Percentiles rank a stretch among this genome's conserved stretches.
Evolutionary conservation across 2,329 filamentous ascomycete genomes (phyloP).

Genomic region (Cordyceps cateniannulata): DNA sequence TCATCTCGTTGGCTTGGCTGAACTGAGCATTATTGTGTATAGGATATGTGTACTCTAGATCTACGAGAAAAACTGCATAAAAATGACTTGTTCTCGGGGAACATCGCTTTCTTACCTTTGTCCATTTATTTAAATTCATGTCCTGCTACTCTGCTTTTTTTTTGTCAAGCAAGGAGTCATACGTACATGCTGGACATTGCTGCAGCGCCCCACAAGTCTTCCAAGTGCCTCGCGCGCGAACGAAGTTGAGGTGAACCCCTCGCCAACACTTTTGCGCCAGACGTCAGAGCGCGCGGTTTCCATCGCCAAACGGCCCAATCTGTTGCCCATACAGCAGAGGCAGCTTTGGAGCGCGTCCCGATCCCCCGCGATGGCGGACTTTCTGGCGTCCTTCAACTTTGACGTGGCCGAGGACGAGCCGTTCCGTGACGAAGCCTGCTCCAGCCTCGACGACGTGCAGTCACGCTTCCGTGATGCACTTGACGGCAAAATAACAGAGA

Average conservation of each 20-base stretch:
- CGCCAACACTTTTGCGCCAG: conserved; percentile 1
- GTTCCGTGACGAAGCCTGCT: conserved; percentile 22
- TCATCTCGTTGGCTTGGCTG: not conserved
- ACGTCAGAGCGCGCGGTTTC: not conserved
- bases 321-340: not conserved
- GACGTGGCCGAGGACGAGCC: conserved; percentile 18
- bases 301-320: not conserved
- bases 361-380: conserved; percentile 28
- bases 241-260: not conserved
- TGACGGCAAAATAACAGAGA: conserved; percentile 36
- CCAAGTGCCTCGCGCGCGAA: not conserved
- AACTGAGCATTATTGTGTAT: not conserved
- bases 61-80: too few species aligned
- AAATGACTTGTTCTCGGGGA: too few species aligned
- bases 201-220: not conserved
- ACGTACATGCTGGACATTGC: too few species aligned
- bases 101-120: too few species aligned
- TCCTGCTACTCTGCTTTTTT: too few species aligned
- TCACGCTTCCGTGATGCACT: conserved; percentile 36
- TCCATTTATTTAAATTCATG: too few species aligned
- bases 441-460: conserved; percentile 39
- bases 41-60: not conserved
- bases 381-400: conserved; percentile 31
- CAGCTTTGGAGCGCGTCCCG: not conserved
- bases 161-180: not conserved